Evolutionary conservation across 768 basidiomycete species (phyloP), one percentile per base, ranked within the genome.

Genomic region (Phanerodontia chrysosporium): DNA sequence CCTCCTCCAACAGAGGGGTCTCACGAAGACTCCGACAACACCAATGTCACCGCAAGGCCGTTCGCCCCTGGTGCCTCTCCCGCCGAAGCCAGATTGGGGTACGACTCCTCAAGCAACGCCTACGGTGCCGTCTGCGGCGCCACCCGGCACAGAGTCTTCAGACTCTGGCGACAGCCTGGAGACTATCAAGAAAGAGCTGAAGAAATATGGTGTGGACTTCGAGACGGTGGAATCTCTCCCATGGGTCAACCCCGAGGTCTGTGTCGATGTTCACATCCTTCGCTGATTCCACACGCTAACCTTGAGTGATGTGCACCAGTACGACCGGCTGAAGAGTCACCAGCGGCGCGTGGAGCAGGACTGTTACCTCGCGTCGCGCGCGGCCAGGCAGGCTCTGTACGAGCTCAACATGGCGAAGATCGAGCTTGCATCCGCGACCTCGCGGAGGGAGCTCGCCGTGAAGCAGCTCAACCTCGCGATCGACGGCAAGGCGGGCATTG

Each of bases 401-500:
- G 89, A 90, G 64, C 70, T 87, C 10, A 85, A 87, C 22, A 72
- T 83, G 65, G 75, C 84, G 30, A 74, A 73, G 39, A 73, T 89
- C 36, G 89, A 91, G 59, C 68, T 88, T 58, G 78, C 78, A 56
- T 78, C 78, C 39, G 83, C 83, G 18, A 83, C 84, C 73, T 73
- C 74, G 55, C 79, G 86, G 55, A 80, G 86, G 55, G 80, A 75
- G 63, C 74, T 83, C 21, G 83, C 86, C 24, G 82, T 82, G 57
- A 64, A 64, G 62, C 86, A 86, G 62, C 70, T 86, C 58, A 84
- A 87, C 68, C 80, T 80, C 70, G 87, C 87, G 57, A 77, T 80
- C 22, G 72, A 72, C 39, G 88, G 88, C n/a, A 68, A 73, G 58
- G 74, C 89, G 55, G 88, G 87, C 8, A 81, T 86, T 58, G 84